A percentile compares a stretch with the other conserved stretches of the same genome.
Evolutionary conservation across 352 stramenopile species (phyloP).

Genomic region (Phytophthora megakarya): DNA sequence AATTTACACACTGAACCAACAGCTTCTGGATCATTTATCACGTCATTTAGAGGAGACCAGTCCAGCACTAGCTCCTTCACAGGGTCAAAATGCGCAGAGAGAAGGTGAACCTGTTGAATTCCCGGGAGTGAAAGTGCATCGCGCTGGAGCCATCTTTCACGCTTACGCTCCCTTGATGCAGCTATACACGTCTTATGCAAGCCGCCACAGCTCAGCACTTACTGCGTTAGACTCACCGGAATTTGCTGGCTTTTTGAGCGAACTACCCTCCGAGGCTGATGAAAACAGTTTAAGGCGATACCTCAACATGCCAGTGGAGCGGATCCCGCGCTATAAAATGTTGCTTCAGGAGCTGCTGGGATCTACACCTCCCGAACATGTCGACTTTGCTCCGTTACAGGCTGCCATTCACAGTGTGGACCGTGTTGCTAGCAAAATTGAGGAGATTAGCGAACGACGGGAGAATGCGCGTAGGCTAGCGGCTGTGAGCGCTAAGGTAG

Average conservation of each 20-base stretch:
- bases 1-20: slow-evolving; percentile 88
- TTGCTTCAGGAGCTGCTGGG: slow-evolving; percentile 79
- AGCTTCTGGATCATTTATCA: slow-evolving; percentile 85
- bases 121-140: slow-evolving; percentile 33
- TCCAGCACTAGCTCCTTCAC: slow-evolving; percentile 21
- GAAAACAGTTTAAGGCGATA: slow-evolving; percentile 69
- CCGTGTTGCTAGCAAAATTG: slow-evolving; percentile 74
- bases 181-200: slow-evolving; percentile 86
- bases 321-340: slow-evolving; percentile 86
- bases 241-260: slow-evolving; percentile 73
- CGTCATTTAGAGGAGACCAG: slow-evolving; percentile 75
- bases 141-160: slow-evolving; percentile 81
- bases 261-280: slow-evolving; percentile 69
- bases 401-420: slow-evolving; percentile 77
- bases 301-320: slow-evolving; percentile 89
- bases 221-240: slow-evolving; percentile 75
- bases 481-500: slow-evolving; percentile 64
- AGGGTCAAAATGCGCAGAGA: background rate
- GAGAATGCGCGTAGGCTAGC: slow-evolving; percentile 73
- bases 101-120: slow-evolving; percentile 13
- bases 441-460: slow-evolving; percentile 77
- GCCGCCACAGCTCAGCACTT: slow-evolving; percentile 72
- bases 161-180: slow-evolving; percentile 86
- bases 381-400: slow-evolving; percentile 75
- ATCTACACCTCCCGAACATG: slow-evolving; percentile 67